Percentiles rank a stretch among this genome's conserved stretches.
These are phyloP conservation scores for Grammothele lineata DNA, from an alignment of 768 basidiomycete genomes.

Conservation along the genomic window DNA sequence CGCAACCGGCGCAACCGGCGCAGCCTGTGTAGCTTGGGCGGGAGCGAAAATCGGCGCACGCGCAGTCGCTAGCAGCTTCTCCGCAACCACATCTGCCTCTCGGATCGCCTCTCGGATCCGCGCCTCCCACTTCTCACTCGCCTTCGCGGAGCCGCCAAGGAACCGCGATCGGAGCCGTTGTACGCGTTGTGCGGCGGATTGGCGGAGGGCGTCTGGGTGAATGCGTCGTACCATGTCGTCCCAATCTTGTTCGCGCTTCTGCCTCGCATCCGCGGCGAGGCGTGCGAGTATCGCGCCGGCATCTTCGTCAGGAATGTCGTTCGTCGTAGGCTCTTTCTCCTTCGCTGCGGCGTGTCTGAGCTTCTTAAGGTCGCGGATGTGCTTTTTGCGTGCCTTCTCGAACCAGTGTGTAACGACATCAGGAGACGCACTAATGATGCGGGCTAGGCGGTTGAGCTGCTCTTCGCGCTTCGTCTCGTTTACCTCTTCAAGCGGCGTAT, in stretches of 20 bases:
- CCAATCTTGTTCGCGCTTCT: constrained; percentile 65
- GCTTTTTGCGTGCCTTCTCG: constrained; percentile 33
- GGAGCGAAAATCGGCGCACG: constrained; percentile 14
- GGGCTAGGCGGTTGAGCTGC: constrained; percentile 44
- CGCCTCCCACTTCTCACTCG: constrained; percentile 56
- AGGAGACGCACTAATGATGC: constrained; percentile 53
- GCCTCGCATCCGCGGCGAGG: constrained; percentile 61
- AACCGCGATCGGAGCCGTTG: constrained; percentile 53
- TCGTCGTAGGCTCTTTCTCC: neutral
- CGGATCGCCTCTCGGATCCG: constrained; percentile 53
- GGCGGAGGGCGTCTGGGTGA: constrained; percentile 49
- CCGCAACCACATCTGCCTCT: constrained; percentile 49
- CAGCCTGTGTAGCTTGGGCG: too few species aligned
- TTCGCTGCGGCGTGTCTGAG: constrained; percentile 24
- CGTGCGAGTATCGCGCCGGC: constrained; percentile 41
- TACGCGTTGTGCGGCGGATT: constrained; percentile 46
- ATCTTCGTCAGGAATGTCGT: too few species aligned
- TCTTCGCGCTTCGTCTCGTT: constrained; percentile 31
- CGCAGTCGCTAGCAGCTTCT: constrained; percentile 37
- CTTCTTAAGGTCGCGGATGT: constrained; percentile 41
- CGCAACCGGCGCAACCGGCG: constrained; percentile 36
- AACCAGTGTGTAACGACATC: constrained; percentile 45
- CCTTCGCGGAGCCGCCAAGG: constrained; percentile 49
- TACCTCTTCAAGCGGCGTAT: constrained; percentile 46
- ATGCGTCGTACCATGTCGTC: constrained; percentile 47